Evolutionary conservation across 805 yeast genomes (phyloP).

Genomic region (Helenozyma baotianmanensis): DNA sequence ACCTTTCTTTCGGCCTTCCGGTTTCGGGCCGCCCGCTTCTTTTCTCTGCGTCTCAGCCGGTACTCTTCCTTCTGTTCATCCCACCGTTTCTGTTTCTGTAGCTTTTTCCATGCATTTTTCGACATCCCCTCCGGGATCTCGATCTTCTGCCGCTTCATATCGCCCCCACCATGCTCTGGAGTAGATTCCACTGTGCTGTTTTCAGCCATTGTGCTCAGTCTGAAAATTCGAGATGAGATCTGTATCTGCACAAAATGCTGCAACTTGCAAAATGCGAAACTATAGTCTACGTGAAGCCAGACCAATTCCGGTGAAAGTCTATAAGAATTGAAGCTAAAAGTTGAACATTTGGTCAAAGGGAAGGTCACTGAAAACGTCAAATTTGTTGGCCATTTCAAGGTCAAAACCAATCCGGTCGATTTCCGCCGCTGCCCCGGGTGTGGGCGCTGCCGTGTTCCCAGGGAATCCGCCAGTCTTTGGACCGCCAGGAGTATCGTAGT

Average conservation of each 20-base stretch:
- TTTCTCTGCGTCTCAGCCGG: slow-evolving; percentile 50
- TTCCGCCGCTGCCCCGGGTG: not conserved
- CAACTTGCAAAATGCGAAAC: no score
- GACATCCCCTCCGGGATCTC: slow-evolving; percentile 82
- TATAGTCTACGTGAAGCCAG: no score
- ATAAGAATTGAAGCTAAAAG: not conserved
- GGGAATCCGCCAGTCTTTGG: no score
- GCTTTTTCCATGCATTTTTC: slow-evolving; percentile 77
- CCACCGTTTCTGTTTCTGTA: slow-evolving; percentile 53
- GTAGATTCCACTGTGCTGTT: no score
- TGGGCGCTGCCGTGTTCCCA: not conserved
- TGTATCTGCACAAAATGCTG: no score
- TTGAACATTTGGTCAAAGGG: slow-evolving; percentile 20
- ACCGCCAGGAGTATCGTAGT: not conserved
- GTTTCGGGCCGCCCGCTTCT: slow-evolving; percentile 30
- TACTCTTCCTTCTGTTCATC: slow-evolving; percentile 63
- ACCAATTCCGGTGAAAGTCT: no score
- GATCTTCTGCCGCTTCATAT: slow-evolving; percentile 12
- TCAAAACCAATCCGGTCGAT: slow-evolving; percentile 9
- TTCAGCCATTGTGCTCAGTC: no score
- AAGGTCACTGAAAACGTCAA: slow-evolving; percentile 26
- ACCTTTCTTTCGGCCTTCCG: slow-evolving; percentile 28
- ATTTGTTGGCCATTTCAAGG: slow-evolving; percentile 13
- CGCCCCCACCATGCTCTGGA: no score
- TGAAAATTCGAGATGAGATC: no score